Conservation (phyloP, 106 monocot genomes). For the Apostasia shenzhenica region DNA sequence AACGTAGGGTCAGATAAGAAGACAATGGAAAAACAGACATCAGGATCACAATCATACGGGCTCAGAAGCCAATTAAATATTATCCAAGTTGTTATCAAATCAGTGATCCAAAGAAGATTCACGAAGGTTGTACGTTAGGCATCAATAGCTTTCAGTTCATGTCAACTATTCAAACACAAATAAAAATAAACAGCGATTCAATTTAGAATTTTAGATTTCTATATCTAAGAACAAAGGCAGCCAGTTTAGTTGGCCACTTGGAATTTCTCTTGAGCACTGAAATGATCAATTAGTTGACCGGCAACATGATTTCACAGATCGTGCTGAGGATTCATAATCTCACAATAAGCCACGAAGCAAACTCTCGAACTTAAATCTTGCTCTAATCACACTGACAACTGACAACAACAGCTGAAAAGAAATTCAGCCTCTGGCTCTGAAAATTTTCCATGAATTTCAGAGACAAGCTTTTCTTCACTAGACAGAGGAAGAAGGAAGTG, state of each 20-base stretch:
- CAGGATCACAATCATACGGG: no score
- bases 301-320: background rate
- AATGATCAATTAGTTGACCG: background rate
- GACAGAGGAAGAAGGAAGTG: background rate
- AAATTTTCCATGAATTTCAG: background rate
- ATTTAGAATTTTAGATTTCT: background rate
- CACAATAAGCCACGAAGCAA: no score
- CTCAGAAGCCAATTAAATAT: no score
- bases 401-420: background rate
- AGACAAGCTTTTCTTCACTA: background rate
- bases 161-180: background rate
- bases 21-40: no score
- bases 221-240: background rate
- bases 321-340: no score
- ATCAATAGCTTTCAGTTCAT: background rate
- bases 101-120: background rate
- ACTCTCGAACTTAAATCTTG: no score
- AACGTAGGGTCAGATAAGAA: no score
- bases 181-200: background rate
- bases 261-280: background rate
- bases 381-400: no score
- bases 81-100: background rate
- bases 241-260: background rate
- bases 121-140: background rate
- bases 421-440: background rate